Evolutionary conservation across 2,329 filamentous ascomycete genomes (phyloP).

Genomic region (Byssothecium circinans): DNA sequence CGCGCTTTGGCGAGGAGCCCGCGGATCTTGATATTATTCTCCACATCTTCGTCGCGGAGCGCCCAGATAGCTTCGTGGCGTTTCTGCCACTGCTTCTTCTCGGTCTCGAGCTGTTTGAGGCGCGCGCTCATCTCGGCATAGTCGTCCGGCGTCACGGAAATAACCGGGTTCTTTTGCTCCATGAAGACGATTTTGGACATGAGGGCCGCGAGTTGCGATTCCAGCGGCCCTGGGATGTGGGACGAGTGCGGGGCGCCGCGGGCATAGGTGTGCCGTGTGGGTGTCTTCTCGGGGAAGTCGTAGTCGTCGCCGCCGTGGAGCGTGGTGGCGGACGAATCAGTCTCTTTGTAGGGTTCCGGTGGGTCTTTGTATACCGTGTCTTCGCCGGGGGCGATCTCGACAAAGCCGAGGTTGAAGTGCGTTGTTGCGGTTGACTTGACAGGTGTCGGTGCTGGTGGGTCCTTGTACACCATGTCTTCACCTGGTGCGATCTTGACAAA

Average conservation of each 20-base stretch:
- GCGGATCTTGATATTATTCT: slow-evolving; percentile 48
- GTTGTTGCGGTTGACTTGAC: not conserved
- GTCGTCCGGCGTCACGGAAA: slow-evolving; percentile 43
- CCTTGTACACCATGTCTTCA: slow-evolving; percentile 19
- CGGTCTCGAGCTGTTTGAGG: slow-evolving; percentile 39
- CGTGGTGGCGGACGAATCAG: slow-evolving; percentile 36
- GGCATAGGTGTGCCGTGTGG: slow-evolving; percentile 22
- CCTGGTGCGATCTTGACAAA: slow-evolving; percentile 20
- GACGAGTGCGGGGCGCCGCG: slow-evolving; percentile 6
- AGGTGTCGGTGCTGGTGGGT: not conserved
- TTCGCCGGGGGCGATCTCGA: slow-evolving; percentile 24
- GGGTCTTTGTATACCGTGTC: slow-evolving; percentile 11
- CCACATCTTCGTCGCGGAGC: slow-evolving; percentile 47
- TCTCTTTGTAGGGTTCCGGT: slow-evolving; percentile 29
- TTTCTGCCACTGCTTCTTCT: slow-evolving; percentile 41
- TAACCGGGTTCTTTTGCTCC: slow-evolving; percentile 36
- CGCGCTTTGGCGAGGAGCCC: slow-evolving; percentile 44
- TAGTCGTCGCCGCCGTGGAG: slow-evolving; percentile 36
- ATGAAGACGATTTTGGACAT: slow-evolving; percentile 44
- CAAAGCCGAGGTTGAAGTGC: not conserved
- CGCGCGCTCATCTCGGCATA: slow-evolving; percentile 35
- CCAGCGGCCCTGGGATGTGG: slow-evolving; percentile 38
- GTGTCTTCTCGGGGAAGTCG: slow-evolving; percentile 35
- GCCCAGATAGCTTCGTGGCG: slow-evolving; percentile 47
- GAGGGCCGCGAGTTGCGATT: slow-evolving; percentile 40